Evolutionary conservation across 164 flowering plant genomes (phyloP), one percentile per base, ranked within the genome.

Genomic region (Vitis amurensis): DNA sequence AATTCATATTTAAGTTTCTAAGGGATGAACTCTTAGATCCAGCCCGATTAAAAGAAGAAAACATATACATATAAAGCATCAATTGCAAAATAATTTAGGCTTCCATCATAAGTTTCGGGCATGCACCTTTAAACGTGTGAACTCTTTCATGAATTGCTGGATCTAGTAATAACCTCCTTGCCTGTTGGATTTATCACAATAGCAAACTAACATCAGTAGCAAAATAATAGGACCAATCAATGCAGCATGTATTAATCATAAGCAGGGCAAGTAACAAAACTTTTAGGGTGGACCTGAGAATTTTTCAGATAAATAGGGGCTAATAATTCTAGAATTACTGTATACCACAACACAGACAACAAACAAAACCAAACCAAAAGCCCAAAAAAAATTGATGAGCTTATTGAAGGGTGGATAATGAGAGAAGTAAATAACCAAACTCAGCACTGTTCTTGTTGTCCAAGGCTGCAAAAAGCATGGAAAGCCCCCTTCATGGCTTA

Each of bases 81-180:
- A 30, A 14, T 8, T 14, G 44, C 16, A 62, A n/a, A 15, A 57
- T 14, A 62, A 51, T 1, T 11, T 12, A 62, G 14, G 11, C 47
- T 55, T 31, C 31, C 29, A 50, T 13, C 37, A 37, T 14, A 8
- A 59, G 55, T 11, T 61, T 55, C 2, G 30, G 66, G 64, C 44
- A 73, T 74, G 67, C 63, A 96, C 99, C 98, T 96, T 96, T 68
- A 96, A 80, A 51, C 98, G 90, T 27, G 88, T 89, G 78, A 96
- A 96, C 83, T 96, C 99, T 79, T 31, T 93, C 98, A 80, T 96
- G 98, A 72, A 96, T 93, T 49, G 98, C 99, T 60, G 98, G 98
- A 78, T 96, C 99, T 63, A 96, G 87, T 55, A 96, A 73, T 63
- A 96, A 77, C 81, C 90, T 87, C 82, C 98, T 87, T 69, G 96